Evolutionary conservation across 768 basidiomycete genomes (phyloP), one percentile per base, ranked within the genome.

Genomic region (Inosperma sp.): DNA sequence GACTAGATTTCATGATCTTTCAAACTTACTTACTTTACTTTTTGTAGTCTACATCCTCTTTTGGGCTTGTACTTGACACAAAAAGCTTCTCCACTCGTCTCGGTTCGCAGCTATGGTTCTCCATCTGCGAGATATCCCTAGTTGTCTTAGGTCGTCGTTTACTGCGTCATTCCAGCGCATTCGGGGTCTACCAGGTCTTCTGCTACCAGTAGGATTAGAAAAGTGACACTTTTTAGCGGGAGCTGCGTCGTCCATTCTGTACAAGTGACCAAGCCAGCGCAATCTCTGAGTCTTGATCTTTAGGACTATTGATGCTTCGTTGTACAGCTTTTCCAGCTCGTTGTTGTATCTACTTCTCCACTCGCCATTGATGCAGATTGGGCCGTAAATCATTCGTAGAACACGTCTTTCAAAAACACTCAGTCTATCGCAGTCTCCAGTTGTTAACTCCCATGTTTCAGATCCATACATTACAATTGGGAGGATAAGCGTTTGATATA

Each of bases 141-240:
- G 22, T 44, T 44, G 22, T n/a, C n/a, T n/a, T 26, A 44, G 42
- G 12, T 44, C 42, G 22, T 21, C 42, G 42, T 21, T 26, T 21
- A 44, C 42, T 23, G 42, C 42, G 27, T 44, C 42, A 21, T 23
- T 44, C 42, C 42, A 42, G 19, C 41, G 19, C 41, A 23, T 23
- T 21, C 41, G 41, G 19, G 41, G 41, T 42, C 41, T 42, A 44
- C 42, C 42, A 21, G 42, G 22, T 44, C 42, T 44, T n/a, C 42
- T 21, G 5, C 42, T 44, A 23, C 42, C 42, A 44, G 22, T 26
- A 1, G 42, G 42, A 23, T 21, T 44, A 23, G 22, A 21, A 21
- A 23, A 21, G 22, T 23, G 42, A 5, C 22, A 7, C 9, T 26
- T 44, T 44, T 44, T 44, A 26, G 42, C 22, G 42, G 25, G 19